A percentile compares a stretch with the other conserved stretches of the same genome.
Evolutionary conservation across 169 alveolate genomes (phyloP).

Genomic region (Cystoisospora suis): DNA sequence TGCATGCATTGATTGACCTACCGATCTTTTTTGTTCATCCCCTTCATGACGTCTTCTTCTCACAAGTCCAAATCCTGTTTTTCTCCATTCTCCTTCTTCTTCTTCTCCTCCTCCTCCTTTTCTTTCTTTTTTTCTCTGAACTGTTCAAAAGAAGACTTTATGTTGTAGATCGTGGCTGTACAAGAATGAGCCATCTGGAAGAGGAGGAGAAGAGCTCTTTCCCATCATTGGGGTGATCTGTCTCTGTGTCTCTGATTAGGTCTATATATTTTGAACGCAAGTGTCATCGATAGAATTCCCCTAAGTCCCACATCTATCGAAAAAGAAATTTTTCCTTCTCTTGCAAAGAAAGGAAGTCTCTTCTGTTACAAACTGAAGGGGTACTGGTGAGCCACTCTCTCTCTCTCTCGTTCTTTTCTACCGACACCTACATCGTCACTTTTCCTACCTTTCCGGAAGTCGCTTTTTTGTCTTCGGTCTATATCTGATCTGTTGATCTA

Average conservation of each 20-base stretch:
- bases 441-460: too few species aligned
- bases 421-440: too few species aligned
- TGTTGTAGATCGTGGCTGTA: too few species aligned
- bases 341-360: constrained; percentile 85
- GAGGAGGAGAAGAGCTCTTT: too few species aligned
- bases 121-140: too few species aligned
- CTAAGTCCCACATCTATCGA: constrained; percentile 92
- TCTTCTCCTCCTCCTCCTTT: background rate
- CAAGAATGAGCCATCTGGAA: too few species aligned
- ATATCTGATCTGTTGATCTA: too few species aligned
- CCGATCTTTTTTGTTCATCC: background rate
- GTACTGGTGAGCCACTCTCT: constrained; percentile 71
- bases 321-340: constrained; percentile 93
- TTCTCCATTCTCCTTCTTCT: background rate
- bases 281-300: constrained; percentile 88
- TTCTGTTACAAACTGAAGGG: constrained; percentile 80
- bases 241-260: background rate
- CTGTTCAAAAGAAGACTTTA: too few species aligned
- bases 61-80: background rate
- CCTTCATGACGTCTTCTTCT: background rate
- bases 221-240: too few species aligned
- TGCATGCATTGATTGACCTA: background rate
- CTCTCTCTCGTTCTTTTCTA: background rate
- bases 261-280: constrained; percentile 85
- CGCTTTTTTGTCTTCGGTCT: too few species aligned